Evolutionary conservation across 768 basidiomycete genomes (phyloP), one percentile per base, ranked within the genome.

Genomic region (Mycena crocata): DNA sequence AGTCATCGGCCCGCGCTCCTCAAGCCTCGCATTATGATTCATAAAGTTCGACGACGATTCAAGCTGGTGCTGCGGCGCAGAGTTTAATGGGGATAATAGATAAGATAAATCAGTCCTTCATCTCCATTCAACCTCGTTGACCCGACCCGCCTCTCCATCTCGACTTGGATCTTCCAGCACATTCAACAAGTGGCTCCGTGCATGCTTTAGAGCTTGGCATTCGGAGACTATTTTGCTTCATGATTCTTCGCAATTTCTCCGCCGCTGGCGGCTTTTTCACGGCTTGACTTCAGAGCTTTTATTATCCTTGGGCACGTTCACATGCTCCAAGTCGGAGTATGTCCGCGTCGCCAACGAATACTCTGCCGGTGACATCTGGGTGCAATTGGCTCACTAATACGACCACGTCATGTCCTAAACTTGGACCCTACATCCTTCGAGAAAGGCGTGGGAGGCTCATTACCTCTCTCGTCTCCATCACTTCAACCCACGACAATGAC

Each of bases 281-380:
- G 66, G 66, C 15, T 26, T 46, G 58, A 61, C 35, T 34, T 49
- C 45, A 34, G 34, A 51, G 17, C 56, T 62, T 67, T 51, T 49
- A 34, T 62, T 40, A 37, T 49, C 55, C 24, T 23, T 30, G 28
- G 2, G n/a, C 24, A 26, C 15, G 56, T 60, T 30, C 65, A 66
- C 65, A 67, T 62, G 66, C 24, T 48, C 26, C 37, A 6, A 10
- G 6, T 57, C 66, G 66, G 66, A 51, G 59, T 57, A 50, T 58
- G 8, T 24, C 55, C 60, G 55, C 55, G 10, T n/a, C 37, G 23
- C 62, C 30, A 35, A 23, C 49, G 50, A 57, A 28, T 10, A 30
- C 32, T 30, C 56, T 39, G 48, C 13, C 13, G 13, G 26, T 15
- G 49, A 31, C 51, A 24, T 42, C 34, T 30, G 42, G 24, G 56